Evolutionary conservation across 257 asterid species (phyloP).

Genomic region (Solanum clarkiae): DNA sequence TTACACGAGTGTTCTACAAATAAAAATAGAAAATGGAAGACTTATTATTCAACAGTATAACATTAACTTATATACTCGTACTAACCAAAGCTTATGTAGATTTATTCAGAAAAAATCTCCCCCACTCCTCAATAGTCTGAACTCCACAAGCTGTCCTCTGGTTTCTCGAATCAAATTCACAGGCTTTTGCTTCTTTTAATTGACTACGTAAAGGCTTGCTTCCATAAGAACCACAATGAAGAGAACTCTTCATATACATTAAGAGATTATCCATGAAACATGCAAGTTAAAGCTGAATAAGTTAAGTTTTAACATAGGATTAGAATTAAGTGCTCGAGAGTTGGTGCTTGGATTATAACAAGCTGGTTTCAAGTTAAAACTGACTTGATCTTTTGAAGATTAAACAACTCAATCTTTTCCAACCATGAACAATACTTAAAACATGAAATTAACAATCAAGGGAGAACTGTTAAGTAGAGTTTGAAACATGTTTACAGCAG

Average conservation of each 20-base stretch:
- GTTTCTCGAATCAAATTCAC: background rate
- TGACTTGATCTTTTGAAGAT: background rate
- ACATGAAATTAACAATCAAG: background rate
- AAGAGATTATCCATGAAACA: no score
- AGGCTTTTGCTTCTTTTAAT: background rate
- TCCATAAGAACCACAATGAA: no score
- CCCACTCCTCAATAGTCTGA: background rate
- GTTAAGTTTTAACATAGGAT: background rate
- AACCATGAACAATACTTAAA: background rate
- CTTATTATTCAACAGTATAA: no score
- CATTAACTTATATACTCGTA: no score
- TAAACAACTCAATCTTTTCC: background rate
- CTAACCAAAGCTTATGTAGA: fast-evolving
- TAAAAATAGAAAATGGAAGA: no score
- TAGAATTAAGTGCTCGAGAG: background rate
- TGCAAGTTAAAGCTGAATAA: no score
- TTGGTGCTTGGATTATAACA: background rate
- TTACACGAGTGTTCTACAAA: no score
- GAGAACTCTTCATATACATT: no score
- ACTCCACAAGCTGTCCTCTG: background rate
- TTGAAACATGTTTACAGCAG: no score
- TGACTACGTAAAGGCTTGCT: background rate
- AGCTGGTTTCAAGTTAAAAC: background rate
- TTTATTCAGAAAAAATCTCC: background rate
- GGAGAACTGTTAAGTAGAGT: background rate